phyloP scores from a whole-genome alignment of 2,329 filamentous ascomycete genomes.

The Raffaelea albimanens region DNA sequence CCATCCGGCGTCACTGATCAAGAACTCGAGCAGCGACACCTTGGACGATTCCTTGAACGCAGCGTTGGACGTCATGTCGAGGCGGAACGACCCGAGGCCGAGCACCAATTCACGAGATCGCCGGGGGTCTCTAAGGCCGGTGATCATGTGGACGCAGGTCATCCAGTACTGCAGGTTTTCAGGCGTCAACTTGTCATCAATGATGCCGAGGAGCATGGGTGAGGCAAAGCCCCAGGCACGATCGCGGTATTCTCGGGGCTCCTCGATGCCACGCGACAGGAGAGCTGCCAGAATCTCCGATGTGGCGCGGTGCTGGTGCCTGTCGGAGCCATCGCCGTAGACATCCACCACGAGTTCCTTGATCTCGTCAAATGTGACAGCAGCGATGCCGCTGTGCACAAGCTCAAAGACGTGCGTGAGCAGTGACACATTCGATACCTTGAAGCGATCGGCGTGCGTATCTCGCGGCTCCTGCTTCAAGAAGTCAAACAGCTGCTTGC shows the following conservation, averaged over 20 bases:
- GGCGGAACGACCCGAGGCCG: conserved; percentile 70
- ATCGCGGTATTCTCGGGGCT: conserved; percentile 62
- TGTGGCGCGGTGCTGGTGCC: conserved; percentile 93
- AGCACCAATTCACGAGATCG: conserved; percentile 79
- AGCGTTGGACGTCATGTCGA: conserved; percentile 92
- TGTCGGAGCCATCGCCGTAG: conserved; percentile 89
- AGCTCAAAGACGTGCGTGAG: conserved; percentile 86
- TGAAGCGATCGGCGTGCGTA: conserved; percentile 55
- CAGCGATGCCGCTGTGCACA: conserved; percentile 69
- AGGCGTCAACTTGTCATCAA: conserved; percentile 85
- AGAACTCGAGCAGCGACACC: conserved; percentile 80
- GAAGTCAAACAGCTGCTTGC: conserved; percentile 78
- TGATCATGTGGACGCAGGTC: conserved; percentile 79
- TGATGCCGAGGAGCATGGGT: conserved; percentile 75
- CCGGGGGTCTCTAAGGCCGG: conserved; percentile 83
- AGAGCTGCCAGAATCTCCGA: conserved; percentile 86
- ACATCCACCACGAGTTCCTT: conserved; percentile 68
- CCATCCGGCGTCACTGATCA: conserved; percentile 84
- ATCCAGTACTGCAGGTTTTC: conserved; percentile 95
- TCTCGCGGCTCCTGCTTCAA: conserved; percentile 22
- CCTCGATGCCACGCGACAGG: conserved; percentile 70
- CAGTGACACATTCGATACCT: conserved; percentile 78
- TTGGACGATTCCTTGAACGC: conserved; percentile 99
- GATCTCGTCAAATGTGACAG: conserved; percentile 77
- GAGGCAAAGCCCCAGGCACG: conserved; percentile 84